These are phyloP conservation scores for Aschersonia sp. DNA, from an alignment of 2,329 filamentous ascomycete genomes.

Conservation along the genomic window DNA sequence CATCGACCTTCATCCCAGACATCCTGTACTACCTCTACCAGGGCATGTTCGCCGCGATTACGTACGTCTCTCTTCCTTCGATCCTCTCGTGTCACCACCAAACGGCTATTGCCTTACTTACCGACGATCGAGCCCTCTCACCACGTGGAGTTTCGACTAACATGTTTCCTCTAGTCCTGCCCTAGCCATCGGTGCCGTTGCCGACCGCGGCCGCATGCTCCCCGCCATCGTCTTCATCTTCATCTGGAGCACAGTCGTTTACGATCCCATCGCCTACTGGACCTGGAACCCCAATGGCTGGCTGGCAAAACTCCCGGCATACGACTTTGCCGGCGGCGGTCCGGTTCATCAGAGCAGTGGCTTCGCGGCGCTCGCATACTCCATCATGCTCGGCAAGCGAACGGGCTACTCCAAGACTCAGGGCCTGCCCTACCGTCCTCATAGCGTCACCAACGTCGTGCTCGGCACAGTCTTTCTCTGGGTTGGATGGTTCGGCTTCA, in stretches of 20 bases:
- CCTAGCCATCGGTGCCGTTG: conserved; percentile 44
- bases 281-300: conserved; percentile 59
- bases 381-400: conserved; percentile 58
- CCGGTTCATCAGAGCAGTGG: conserved; percentile 64
- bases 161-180: conserved; percentile 25
- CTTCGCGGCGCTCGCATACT: conserved; percentile 57
- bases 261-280: conserved; percentile 62
- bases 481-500: conserved; percentile 97
- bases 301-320: conserved; percentile 51
- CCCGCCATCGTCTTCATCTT: conserved; percentile 54
- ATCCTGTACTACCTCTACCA: conserved; percentile 76
- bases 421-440: conserved; percentile 51
- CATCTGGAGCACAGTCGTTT: conserved; percentile 57
- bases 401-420: conserved; percentile 45
- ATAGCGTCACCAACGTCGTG: conserved; percentile 61
- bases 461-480: conserved; percentile 66
- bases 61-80: conserved; percentile 36
- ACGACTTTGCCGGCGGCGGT: conserved; percentile 63
- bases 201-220: conserved; percentile 46
- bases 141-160: not conserved
- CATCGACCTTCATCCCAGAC: conserved; percentile 58
- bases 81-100: not conserved
- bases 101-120: too few species aligned
- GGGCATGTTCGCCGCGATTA: conserved; percentile 81
- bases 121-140: too few species aligned